Evolutionary conservation across 2,329 filamentous ascomycete genomes (phyloP).

Genomic region (Plectosphaerella sp.): DNA sequence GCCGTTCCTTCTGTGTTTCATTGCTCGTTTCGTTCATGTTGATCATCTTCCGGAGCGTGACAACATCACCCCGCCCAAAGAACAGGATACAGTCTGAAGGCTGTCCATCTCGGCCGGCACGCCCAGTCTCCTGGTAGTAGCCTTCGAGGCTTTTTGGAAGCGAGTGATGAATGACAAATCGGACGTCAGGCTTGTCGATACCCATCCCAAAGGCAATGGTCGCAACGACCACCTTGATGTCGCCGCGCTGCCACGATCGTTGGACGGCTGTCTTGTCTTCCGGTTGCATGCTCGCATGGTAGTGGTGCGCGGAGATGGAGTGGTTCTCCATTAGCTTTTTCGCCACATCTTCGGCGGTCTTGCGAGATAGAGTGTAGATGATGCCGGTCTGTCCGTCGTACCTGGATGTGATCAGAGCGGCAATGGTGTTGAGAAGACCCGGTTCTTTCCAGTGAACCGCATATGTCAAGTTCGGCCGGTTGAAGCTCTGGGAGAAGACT

Average conservation of each 20-base stretch:
- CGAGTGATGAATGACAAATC: slow-evolving; percentile 91
- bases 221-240: slow-evolving; percentile 85
- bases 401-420: slow-evolving; percentile 62
- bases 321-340: slow-evolving; percentile 55
- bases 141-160: slow-evolving; percentile 94
- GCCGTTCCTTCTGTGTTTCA: slow-evolving; percentile 74
- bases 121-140: slow-evolving; percentile 97
- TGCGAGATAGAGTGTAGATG: slow-evolving; percentile 85
- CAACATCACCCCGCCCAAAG: slow-evolving; percentile 76
- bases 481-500: slow-evolving; percentile 89
- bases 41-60: slow-evolving; percentile 74
- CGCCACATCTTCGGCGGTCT: slow-evolving; percentile 77
- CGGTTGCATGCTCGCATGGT: slow-evolving; percentile 74
- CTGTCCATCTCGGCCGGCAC: slow-evolving; percentile 87
- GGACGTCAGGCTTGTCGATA: slow-evolving; percentile 96
- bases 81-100: slow-evolving; percentile 86
- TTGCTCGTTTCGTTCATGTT: slow-evolving; percentile 69
- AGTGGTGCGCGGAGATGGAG: slow-evolving; percentile 72
- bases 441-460: slow-evolving; percentile 67
- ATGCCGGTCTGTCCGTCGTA: slow-evolving; percentile 78
- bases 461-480: slow-evolving; percentile 90
- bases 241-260: slow-evolving; percentile 74
- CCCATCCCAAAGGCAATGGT: slow-evolving; percentile 99
- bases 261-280: slow-evolving; percentile 69
- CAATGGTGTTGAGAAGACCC: slow-evolving; percentile 41